Evolutionary conservation across 441 rosid genomes (phyloP).

Genomic region (Mallotus repandus): DNA sequence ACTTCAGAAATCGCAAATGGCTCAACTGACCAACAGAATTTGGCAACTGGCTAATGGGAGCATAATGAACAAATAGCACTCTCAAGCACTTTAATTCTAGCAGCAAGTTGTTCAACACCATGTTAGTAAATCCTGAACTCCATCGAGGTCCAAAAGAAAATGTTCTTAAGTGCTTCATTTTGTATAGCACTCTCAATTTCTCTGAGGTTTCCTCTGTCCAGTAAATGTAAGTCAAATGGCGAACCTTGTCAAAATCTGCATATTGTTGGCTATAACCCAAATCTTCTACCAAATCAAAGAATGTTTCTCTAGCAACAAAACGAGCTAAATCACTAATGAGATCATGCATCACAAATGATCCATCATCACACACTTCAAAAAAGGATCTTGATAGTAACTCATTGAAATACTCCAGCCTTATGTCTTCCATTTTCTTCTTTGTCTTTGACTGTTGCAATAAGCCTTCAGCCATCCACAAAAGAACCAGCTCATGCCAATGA

Average conservation of each 20-base stretch:
- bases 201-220: neutral
- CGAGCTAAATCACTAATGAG: conserved; percentile 28
- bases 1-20: conserved; percentile 26
- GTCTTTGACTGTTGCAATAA: neutral
- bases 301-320: conserved; percentile 16
- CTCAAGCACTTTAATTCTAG: neutral
- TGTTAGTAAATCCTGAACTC: no score
- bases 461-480: neutral
- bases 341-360: conserved; percentile 28
- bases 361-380: conserved; percentile 7
- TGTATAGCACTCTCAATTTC: neutral
- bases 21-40: conserved; percentile 16
- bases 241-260: neutral
- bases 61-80: neutral
- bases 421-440: conserved; percentile 7
- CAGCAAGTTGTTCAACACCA: neutral
- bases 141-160: neutral
- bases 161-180: conserved; percentile 12
- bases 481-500: neutral
- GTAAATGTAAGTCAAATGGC: conserved; percentile 1
- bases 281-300: conserved; percentile 13
- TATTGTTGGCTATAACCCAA: neutral
- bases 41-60: neutral
- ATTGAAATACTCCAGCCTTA: conserved; percentile 25
- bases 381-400: conserved; percentile 26